Evolutionary conservation across 768 basidiomycete species (phyloP).

Genomic region (Rubroboletus satanas): DNA sequence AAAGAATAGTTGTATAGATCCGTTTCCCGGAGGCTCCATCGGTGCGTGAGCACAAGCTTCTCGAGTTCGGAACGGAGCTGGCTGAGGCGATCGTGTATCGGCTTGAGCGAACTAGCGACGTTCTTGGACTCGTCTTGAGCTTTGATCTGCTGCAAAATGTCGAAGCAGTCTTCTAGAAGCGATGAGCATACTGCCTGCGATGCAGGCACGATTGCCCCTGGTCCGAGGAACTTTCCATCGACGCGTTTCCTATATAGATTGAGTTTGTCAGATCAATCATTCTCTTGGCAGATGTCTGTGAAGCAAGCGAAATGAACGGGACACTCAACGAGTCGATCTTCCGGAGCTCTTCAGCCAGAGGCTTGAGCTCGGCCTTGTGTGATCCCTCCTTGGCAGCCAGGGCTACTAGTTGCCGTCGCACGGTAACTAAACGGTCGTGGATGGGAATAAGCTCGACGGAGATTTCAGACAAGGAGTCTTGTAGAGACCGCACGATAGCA

Average conservation of each 20-base stretch:
- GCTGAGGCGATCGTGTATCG: conserved; percentile 87
- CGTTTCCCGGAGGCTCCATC: conserved; percentile 95
- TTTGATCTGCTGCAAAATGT: conserved; percentile 91
- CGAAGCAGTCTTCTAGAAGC: conserved; percentile 94
- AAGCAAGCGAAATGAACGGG: conserved; percentile 23
- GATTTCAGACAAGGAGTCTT: conserved; percentile 81
- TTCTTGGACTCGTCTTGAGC: conserved; percentile 88
- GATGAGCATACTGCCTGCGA: conserved; percentile 92
- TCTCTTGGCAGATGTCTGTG: conserved; percentile 19
- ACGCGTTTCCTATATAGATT: conserved; percentile 70
- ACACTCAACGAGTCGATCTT: conserved; percentile 94
- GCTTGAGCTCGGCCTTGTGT: conserved; percentile 83
- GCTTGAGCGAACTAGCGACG: conserved; percentile 79
- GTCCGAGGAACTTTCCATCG: conserved; percentile 92
- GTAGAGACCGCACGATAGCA: conserved; percentile 68
- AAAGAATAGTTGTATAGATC: conserved; percentile 92
- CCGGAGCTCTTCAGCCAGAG: conserved; percentile 86
- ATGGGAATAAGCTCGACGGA: conserved; percentile 88
- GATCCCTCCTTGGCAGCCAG: conserved; percentile 85
- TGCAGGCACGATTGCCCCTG: conserved; percentile 83
- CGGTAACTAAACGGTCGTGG: conserved; percentile 82
- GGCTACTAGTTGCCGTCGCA: conserved; percentile 84
- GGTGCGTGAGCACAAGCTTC: conserved; percentile 87
- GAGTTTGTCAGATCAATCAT: neutral
- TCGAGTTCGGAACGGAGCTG: conserved; percentile 88